Evolutionary conservation across 176 grass and related monocot species (phyloP).

Genomic region (Aegilops bicornis): DNA sequence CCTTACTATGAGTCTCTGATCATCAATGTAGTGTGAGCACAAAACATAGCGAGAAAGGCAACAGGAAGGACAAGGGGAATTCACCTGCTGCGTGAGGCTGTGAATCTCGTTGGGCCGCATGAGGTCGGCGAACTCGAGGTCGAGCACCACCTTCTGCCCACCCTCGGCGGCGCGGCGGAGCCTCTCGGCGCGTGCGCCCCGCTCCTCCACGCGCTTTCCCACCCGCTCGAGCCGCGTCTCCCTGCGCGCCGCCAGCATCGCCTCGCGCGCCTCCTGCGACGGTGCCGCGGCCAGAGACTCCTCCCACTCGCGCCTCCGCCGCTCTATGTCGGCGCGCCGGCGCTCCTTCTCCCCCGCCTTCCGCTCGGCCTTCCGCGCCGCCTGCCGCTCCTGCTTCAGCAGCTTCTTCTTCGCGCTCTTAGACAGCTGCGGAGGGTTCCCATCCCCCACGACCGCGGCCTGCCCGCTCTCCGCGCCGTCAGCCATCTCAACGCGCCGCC

Average conservation of each 20-base stretch:
- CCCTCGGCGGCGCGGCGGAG: slow-evolving; percentile 52
- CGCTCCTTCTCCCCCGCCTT: slow-evolving; percentile 74
- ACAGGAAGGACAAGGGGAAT: neutral
- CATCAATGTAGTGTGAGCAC: neutral
- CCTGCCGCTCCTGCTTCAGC: slow-evolving; percentile 59
- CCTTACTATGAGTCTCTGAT: neutral
- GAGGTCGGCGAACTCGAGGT: slow-evolving; percentile 74
- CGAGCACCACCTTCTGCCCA: slow-evolving; percentile 70
- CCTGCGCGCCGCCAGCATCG: slow-evolving; percentile 44
- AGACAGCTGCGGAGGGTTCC: slow-evolving; percentile 18
- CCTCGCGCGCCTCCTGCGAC: slow-evolving; percentile 54
- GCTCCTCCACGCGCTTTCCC: slow-evolving; percentile 52
- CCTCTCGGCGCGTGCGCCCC: slow-evolving; percentile 41
- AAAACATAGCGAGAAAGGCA: neutral
- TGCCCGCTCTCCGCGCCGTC: slow-evolving; percentile 28
- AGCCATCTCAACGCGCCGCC: slow-evolving; percentile 38
- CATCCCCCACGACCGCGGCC: neutral
- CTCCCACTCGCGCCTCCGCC: slow-evolving; percentile 60
- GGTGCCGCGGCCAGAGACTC: slow-evolving; percentile 49
- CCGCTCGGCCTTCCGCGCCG: slow-evolving; percentile 58
- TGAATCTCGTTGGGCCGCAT: slow-evolving; percentile 77
- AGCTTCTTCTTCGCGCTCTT: slow-evolving; percentile 71
- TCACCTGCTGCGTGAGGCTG: slow-evolving; percentile 75
- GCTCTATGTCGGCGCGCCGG: slow-evolving; percentile 42
- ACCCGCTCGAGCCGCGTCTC: slow-evolving; percentile 57